These are phyloP conservation scores for Copromyces sp. DNA, from an alignment of 495 filamentous ascomycete species.

Conservation along the genomic window DNA sequence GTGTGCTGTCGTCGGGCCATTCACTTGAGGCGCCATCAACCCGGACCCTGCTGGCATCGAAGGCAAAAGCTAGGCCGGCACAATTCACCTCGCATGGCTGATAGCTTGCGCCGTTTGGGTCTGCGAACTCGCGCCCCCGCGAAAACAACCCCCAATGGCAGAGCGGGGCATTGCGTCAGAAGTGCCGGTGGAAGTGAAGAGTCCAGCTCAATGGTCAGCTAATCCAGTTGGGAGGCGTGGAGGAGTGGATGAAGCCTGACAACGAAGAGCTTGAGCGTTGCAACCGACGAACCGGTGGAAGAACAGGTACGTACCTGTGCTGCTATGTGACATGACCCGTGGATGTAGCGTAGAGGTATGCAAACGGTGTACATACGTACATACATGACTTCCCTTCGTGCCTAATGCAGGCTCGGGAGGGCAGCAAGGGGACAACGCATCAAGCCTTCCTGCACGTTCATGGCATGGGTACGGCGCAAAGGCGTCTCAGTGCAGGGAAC, in stretches of 20 bases:
- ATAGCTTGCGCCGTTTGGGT: not conserved
- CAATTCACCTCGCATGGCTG: slow-evolving; percentile 11
- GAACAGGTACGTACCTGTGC: not conserved
- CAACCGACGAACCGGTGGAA: not conserved
- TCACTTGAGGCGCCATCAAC: slow-evolving; percentile 13
- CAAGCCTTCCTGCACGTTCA: slow-evolving; percentile 21
- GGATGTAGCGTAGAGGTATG: not conserved
- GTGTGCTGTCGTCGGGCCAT: slow-evolving; percentile 12
- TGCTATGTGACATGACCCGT: not conserved
- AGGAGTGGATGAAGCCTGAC: not conserved
- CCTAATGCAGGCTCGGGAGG: slow-evolving; percentile 16
- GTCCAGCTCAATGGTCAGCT: not conserved
- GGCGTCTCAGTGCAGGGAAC: slow-evolving; percentile 8
- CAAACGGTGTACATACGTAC: not conserved
- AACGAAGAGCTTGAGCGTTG: not conserved
- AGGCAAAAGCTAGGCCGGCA: slow-evolving; percentile 10
- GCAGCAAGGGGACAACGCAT: slow-evolving; percentile 23
- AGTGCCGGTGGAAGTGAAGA: not conserved
- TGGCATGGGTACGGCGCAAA: slow-evolving; percentile 3
- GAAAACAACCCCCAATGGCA: slow-evolving; percentile 6
- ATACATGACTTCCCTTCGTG: not conserved
- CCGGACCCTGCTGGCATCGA: slow-evolving; percentile 15
- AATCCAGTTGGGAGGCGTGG: not conserved
- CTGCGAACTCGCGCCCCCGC: not conserved
- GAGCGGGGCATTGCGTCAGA: slow-evolving; percentile 14